Conservation (phyloP, 192 early-diverging fungal species). For the Umbelopsis sp. region DNA sequence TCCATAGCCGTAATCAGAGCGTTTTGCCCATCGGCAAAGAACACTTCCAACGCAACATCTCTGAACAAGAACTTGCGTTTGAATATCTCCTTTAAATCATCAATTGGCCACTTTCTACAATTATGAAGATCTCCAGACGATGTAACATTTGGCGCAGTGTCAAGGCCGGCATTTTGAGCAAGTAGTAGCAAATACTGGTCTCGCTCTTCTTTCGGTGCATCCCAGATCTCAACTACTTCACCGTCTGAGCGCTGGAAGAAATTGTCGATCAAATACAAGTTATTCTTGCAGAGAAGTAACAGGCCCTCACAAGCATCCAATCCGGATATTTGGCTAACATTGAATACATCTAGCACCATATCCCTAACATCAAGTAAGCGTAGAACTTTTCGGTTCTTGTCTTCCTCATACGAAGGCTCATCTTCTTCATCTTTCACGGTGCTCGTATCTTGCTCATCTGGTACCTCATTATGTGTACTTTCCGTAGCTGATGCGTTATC, state of each 20-base stretch:
- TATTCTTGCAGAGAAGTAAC: constrained; percentile 66
- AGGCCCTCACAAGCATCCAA: constrained; percentile 74
- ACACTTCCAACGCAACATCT: constrained; percentile 79
- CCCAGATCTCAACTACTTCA: constrained; percentile 73
- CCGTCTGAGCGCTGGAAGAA: constrained; percentile 64
- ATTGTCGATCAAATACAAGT: constrained; percentile 76
- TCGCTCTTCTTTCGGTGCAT: constrained; percentile 63
- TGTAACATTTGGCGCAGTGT: constrained; percentile 37
- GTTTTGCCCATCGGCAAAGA: constrained; percentile 76
- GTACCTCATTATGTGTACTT: neutral
- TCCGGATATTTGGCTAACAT: constrained; percentile 66
- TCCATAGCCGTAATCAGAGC: constrained; percentile 71
- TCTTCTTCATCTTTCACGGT: constrained; percentile 46
- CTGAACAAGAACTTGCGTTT: constrained; percentile 65
- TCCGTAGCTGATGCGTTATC: neutral
- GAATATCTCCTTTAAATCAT: constrained; percentile 69
- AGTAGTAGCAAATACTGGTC: constrained; percentile 61
- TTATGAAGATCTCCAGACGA: constrained; percentile 48
- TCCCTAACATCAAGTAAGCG: constrained; percentile 70
- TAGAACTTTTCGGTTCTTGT: constrained; percentile 72
- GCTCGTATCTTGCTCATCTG: constrained; percentile 32
- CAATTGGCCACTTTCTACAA: constrained; percentile 55
- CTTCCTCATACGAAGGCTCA: constrained; percentile 62
- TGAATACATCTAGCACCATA: constrained; percentile 70
- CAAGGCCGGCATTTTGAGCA: constrained; percentile 51